Percentiles rank a stretch among this genome's conserved stretches.
These are phyloP conservation scores for Aspergillus conjunctus DNA, from an alignment of 495 filamentous ascomycete genomes.

Conservation along the genomic window DNA sequence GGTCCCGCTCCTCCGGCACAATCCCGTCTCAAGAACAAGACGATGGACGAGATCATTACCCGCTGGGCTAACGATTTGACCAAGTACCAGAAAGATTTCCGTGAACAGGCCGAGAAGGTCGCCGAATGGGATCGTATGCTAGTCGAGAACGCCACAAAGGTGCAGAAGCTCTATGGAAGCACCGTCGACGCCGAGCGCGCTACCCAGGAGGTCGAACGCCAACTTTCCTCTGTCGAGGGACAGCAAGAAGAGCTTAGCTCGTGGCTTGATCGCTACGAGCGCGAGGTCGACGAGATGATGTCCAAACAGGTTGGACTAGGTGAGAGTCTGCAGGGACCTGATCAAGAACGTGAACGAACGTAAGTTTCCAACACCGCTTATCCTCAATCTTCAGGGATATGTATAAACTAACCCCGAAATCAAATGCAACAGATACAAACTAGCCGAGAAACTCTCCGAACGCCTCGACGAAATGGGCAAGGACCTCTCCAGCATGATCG, in stretches of 20 bases:
- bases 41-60: constrained; percentile 99
- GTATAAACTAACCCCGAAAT: background rate
- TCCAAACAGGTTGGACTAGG: constrained; percentile 64
- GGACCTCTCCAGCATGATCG: constrained; percentile 91
- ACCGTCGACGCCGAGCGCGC: constrained; percentile 91
- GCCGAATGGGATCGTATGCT: constrained; percentile 88
- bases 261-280: constrained; percentile 87
- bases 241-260: constrained; percentile 85
- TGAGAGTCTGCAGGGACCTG: constrained; percentile 79
- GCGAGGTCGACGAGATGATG: constrained; percentile 84
- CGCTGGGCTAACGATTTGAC: constrained; percentile 93
- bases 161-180: constrained; percentile 81
- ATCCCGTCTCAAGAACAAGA: constrained; percentile 93
- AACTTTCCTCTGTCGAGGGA: constrained; percentile 81
- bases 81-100: constrained; percentile 95
- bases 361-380: constrained; percentile 36
- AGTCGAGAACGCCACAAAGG: constrained; percentile 89
- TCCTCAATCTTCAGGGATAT: constrained; percentile 5
- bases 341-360: constrained; percentile 92
- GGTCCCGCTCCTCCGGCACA: constrained; percentile 75
- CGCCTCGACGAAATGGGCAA: constrained; percentile 87
- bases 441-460: constrained; percentile 88
- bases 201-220: constrained; percentile 87
- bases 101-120: constrained; percentile 81
- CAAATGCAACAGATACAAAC: constrained; percentile 61